phyloP scores from a whole-genome alignment of 106 monocot genomes.

The Allium cepa region DNA sequence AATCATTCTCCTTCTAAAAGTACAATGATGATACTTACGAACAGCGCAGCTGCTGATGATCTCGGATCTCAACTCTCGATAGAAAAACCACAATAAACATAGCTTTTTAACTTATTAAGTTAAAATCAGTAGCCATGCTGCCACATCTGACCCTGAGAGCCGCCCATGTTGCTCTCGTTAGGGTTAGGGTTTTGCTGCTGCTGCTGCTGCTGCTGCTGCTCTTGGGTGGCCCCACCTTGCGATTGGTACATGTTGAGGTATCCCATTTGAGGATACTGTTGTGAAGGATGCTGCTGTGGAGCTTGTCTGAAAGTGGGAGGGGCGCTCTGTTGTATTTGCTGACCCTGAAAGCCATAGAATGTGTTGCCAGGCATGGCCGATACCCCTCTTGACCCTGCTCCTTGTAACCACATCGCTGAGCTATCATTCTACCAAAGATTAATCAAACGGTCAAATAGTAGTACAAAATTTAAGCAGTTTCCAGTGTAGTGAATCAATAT shows the following conservation, averaged over 20 bases:
- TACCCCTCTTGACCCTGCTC: slow-evolving; percentile 58
- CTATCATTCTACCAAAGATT: slow-evolving; percentile 43
- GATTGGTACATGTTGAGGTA: slow-evolving; percentile 75
- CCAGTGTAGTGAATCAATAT: not conserved
- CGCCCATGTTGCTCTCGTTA: slow-evolving; percentile 32
- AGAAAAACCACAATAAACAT: not conserved
- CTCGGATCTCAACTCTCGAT: not conserved
- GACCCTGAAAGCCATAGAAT: slow-evolving; percentile 67
- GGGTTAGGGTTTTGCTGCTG: slow-evolving; percentile 63
- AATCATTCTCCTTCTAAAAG: not conserved
- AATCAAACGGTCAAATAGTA: not conserved
- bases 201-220: slow-evolving; percentile 52
- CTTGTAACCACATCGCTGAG: slow-evolving; percentile 73
- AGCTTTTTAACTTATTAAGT: not conserved
- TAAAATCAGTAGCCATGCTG: slow-evolving; percentile 78
- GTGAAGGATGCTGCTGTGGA: slow-evolving; percentile 66
- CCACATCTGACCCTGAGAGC: slow-evolving; percentile 58
- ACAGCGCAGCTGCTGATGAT: slow-evolving; percentile 3
- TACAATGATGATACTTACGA: not conserved
- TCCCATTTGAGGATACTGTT: slow-evolving; percentile 33
- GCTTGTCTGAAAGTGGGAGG: slow-evolving; percentile 45
- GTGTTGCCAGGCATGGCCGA: slow-evolving; percentile 65
- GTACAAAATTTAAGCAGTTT: not conserved
- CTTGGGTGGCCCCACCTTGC: slow-evolving; percentile 31
- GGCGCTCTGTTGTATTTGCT: slow-evolving; percentile 64